These are phyloP conservation scores for Dalbergia cochinchinensis DNA, from an alignment of 306 rosid genomes.

Conservation along the genomic window DNA sequence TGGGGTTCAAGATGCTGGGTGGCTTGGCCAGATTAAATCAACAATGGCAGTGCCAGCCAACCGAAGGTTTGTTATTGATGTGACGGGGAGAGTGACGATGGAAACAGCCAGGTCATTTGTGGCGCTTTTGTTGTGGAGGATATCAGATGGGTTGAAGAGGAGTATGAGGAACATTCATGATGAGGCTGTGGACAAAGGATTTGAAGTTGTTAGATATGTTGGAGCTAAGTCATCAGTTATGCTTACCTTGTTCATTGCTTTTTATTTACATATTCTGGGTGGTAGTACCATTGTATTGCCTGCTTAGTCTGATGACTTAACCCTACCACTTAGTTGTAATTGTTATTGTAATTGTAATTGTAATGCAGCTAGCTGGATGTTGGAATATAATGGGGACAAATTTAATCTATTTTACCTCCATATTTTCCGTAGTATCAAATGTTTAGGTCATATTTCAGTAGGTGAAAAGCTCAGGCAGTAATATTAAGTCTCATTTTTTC, in stretches of 20 bases:
- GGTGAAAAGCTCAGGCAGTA: background rate
- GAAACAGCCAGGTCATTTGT: conserved; percentile 75
- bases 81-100: conserved; percentile 85
- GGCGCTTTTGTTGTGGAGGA: conserved; percentile 68
- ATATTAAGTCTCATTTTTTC: conserved; percentile 23
- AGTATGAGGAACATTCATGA: conserved; percentile 64
- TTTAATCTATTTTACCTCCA: background rate
- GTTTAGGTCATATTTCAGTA: conserved; percentile 34
- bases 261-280: conserved; percentile 75
- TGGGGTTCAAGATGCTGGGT: conserved; percentile 53
- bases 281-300: conserved; percentile 69
- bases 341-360: conserved; percentile 1
- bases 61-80: conserved; percentile 76
- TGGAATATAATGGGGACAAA: conserved; percentile 38
- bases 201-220: conserved; percentile 71
- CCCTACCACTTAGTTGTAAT: conserved; percentile 23
- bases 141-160: conserved; percentile 69
- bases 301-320: conserved; percentile 59
- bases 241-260: conserved; percentile 81
- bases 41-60: conserved; percentile 83
- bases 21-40: conserved; percentile 76
- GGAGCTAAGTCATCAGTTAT: conserved; percentile 83
- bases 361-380: conserved; percentile 46
- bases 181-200: conserved; percentile 71
- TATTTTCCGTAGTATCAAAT: conserved; percentile 32